A percentile compares a stretch with the other conserved stretches of the same genome.
phyloP scores from a whole-genome alignment of 2,329 filamentous ascomycete species.

The Penicillium sp. region DNA sequence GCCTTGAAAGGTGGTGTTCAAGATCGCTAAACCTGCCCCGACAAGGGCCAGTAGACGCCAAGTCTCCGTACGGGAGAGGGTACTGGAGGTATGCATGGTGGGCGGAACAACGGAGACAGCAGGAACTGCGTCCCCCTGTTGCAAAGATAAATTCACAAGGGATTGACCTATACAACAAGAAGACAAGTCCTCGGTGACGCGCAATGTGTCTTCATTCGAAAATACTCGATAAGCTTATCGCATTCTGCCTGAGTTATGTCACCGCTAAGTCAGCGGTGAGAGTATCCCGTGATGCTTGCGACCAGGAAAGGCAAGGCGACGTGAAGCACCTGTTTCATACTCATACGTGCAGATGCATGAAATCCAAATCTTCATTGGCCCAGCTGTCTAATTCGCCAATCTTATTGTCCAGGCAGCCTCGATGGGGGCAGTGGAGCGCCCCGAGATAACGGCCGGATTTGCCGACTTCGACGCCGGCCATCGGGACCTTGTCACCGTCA shows the following conservation, averaged over 20 bases:
- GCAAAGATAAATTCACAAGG: constrained; percentile 7
- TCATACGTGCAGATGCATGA: constrained; percentile 18
- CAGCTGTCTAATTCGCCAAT: constrained; percentile 9
- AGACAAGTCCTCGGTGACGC: constrained; percentile 3
- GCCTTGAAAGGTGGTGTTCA: constrained; percentile 74
- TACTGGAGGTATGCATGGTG: constrained; percentile 35
- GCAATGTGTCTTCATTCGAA: constrained; percentile 35
- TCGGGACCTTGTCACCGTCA: constrained; percentile 71
- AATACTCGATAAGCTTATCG: constrained; percentile 20
- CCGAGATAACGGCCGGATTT: constrained; percentile 39
- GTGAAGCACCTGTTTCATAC: constrained; percentile 23
- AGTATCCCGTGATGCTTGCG: constrained; percentile 17
- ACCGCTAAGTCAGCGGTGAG: constrained; percentile 31
- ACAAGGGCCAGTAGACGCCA: constrained; percentile 63
- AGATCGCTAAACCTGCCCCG: constrained; percentile 67
- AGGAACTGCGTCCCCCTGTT: not conserved
- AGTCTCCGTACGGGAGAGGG: constrained; percentile 54
- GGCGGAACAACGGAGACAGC: not conserved
- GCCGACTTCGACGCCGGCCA: constrained; percentile 48
- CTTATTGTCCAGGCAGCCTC: constrained; percentile 4
- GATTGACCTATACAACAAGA: constrained; percentile 1
- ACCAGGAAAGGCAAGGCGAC: constrained; percentile 22
- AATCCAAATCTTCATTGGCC: constrained; percentile 20
- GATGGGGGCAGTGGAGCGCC: constrained; percentile 26
- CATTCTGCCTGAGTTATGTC: constrained; percentile 19